phyloP scores from a whole-genome alignment of 805 yeast genomes.

The Spathaspora passalidarum region DNA sequence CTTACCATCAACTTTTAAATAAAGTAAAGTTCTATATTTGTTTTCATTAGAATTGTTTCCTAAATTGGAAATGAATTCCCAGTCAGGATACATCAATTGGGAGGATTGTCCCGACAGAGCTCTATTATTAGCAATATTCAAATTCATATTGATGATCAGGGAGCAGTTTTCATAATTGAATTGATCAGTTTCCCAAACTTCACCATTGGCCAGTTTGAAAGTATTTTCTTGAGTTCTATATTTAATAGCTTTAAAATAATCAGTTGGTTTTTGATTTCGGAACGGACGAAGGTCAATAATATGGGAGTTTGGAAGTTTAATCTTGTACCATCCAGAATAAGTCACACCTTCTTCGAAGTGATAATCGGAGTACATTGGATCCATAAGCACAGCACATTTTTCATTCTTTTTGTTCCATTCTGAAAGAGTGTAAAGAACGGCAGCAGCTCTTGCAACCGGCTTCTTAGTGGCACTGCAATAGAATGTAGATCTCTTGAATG shows the following conservation, averaged over 20 bases:
- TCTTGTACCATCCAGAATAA: conserved; percentile 36
- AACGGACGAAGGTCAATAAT: conserved; percentile 38
- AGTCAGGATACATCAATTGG: conserved; percentile 31
- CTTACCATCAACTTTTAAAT: conserved; percentile 33
- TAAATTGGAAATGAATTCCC: conserved; percentile 24
- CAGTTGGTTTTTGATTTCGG: conserved; percentile 24
- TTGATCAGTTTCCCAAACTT: conserved; percentile 28
- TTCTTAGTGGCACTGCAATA: conserved; percentile 35
- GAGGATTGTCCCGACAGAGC: conserved; percentile 35
- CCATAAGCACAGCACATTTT: conserved; percentile 32
- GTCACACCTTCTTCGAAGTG: conserved; percentile 28
- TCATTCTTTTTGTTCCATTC: conserved; percentile 30
- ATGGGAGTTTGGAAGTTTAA: conserved; percentile 36
- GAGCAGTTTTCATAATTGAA: conserved; percentile 29
- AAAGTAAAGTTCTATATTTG: conserved; percentile 28
- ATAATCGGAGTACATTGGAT: conserved; percentile 35
- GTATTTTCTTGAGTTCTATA: conserved; percentile 36
- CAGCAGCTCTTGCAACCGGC: conserved; percentile 41
- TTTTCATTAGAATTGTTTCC: conserved; percentile 22
- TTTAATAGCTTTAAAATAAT: conserved; percentile 39
- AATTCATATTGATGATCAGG: conserved; percentile 31
- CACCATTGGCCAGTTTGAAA: conserved; percentile 33
- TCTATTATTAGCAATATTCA: conserved; percentile 37
- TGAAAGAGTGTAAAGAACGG: conserved; percentile 33
- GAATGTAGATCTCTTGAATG: conserved; percentile 38